Evolutionary conservation across 768 basidiomycete genomes (phyloP), one percentile per base, ranked within the genome.

Genomic region (Postia placenta): DNA sequence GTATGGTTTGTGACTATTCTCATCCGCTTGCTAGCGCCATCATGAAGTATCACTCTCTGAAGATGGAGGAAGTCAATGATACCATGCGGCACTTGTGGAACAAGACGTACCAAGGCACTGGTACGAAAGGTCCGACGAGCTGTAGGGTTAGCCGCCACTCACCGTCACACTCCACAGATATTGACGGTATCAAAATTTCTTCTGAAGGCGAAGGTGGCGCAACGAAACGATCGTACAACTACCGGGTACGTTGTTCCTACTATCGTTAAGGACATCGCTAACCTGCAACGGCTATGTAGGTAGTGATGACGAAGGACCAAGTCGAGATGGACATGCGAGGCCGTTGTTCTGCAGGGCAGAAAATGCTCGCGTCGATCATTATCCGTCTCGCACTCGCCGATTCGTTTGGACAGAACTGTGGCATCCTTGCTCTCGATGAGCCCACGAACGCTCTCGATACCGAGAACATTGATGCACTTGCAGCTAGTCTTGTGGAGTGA

Each of bases 291-390:
- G 19, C 17, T 25, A 30, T 39, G 28, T 64, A 95, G 92, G 92
- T 97, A 50, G 95, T 98, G 56, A 98, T 99, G 95, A 91, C 87
- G 45, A 99, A 99, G 71, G 94, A 97, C 64, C 88, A 93, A 60
- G 94, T 97, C 5, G 95, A 98, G 68, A 93, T 99, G 89, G 96
- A 98, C 68, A 99, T 99, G 96, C 84, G 96, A 49, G 96, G 96
- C 22, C 82, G 96, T 54, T 99, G 96, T 69, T 93, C 90, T 14
- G 96, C 96, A 1, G 96, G 96, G 0, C 96, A 99, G 69, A 99
- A 99, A 70, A 97, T 98, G 79, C 72, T 99, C 50, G 96, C 95
- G 9, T 94, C 91, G 19, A 97, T 98, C 67, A 92, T 98, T 68
- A 98, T 99, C 60, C 84, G 96, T 5, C 81, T 99, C 28, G 96